These are phyloP conservation scores for Mucor indicus DNA, from an alignment of 371 early-diverging fungal genomes.

Conservation along the genomic window DNA sequence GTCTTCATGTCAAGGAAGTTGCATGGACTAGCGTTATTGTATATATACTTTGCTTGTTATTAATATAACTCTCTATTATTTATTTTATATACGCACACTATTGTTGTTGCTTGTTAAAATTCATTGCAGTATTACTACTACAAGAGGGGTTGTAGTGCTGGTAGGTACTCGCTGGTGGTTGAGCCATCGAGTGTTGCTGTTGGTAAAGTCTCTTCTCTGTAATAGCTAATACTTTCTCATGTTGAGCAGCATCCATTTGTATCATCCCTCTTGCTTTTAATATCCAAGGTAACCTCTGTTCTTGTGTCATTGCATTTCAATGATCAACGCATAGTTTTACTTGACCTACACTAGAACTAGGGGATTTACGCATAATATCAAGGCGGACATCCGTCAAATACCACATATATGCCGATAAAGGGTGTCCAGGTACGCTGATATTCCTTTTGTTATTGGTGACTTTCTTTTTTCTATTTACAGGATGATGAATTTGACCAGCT, in stretches of 20 bases:
- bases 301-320: slow-evolving; percentile 66
- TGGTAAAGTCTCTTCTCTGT: slow-evolving; percentile 1
- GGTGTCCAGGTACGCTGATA: slow-evolving; percentile 72
- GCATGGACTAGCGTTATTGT: neutral
- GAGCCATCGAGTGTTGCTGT: neutral
- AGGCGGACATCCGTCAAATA: slow-evolving; percentile 67
- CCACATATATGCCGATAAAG: slow-evolving; percentile 77
- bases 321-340: slow-evolving; percentile 67
- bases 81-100: too few relatives aligned
- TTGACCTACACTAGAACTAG: slow-evolving; percentile 70
- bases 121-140: too few relatives aligned
- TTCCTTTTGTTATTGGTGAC: slow-evolving; percentile 46
- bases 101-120: too few relatives aligned
- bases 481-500: slow-evolving; percentile 34
- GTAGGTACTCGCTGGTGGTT: neutral
- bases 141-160: neutral
- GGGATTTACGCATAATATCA: slow-evolving; percentile 54
- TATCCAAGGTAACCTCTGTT: slow-evolving; percentile 59
- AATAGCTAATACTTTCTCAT: slow-evolving; percentile 33
- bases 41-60: too few relatives aligned
- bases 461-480: neutral
- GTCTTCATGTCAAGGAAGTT: neutral
- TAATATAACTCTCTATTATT: too few relatives aligned
- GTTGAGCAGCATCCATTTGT: slow-evolving; percentile 55
- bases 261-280: slow-evolving; percentile 69